Conservation (phyloP, 805 yeast genomes). For the Vanderwaltozyma tropicalis region DNA sequence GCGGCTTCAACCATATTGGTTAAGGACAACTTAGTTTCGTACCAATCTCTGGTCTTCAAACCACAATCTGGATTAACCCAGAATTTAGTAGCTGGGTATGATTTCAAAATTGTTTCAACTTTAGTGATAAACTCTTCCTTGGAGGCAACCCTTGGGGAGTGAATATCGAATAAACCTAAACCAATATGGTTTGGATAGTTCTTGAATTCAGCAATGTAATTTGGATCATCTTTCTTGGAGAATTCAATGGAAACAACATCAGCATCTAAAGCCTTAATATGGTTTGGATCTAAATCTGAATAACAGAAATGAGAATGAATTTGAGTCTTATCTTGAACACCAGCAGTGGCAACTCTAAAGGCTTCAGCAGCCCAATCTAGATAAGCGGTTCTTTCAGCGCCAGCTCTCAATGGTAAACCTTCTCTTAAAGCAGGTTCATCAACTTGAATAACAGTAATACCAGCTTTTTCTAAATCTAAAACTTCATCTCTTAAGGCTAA, state of each 20-base stretch:
- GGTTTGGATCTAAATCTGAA: conserved; percentile 99
- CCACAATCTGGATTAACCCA: conserved; percentile 99
- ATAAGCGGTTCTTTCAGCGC: conserved; percentile 93
- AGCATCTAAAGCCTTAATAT: conserved; percentile 98
- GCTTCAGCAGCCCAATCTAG: conserved; percentile 98
- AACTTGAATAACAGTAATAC: conserved; percentile 95
- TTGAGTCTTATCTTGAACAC: conserved; percentile 90
- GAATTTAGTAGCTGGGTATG: conserved; percentile 94
- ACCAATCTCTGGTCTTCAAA: conserved; percentile 99
- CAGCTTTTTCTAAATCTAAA: conserved; percentile 94
- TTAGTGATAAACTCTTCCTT: conserved; percentile 91
- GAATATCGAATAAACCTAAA: conserved; percentile 97
- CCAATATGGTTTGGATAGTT: conserved; percentile 99
- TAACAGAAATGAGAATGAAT: conserved; percentile 99
- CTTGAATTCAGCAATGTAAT: conserved; percentile 94
- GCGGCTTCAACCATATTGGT: conserved; percentile 99
- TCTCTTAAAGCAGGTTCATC: conserved; percentile 99
- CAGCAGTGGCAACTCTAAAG: conserved; percentile 98
- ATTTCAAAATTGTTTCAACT: conserved; percentile 88
- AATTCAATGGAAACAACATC: conserved; percentile 98
- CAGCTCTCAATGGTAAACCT: conserved; percentile 98
- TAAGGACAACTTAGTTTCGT: conserved; percentile 88
- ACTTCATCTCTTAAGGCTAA: conserved; percentile 98
- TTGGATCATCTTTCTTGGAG: conserved; percentile 99
- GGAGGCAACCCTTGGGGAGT: conserved; percentile 99